phyloP scores from a whole-genome alignment of 2,329 filamentous ascomycete species.

The Pseudogymnoascus sp. region DNA sequence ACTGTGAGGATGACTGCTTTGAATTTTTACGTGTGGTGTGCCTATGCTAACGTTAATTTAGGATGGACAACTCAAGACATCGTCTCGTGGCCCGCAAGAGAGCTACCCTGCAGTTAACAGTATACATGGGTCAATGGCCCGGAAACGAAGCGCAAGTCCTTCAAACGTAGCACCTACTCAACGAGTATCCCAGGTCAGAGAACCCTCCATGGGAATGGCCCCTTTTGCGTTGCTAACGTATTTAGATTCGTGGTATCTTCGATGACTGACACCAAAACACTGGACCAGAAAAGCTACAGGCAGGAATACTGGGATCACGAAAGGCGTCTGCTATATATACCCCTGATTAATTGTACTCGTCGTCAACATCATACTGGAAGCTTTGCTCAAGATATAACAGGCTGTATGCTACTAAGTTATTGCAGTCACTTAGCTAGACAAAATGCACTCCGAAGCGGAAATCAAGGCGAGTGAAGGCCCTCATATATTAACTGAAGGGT shows the following conservation, averaged over 20 bases:
- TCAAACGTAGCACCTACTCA: constrained; percentile 61
- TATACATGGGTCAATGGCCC: constrained; percentile 8
- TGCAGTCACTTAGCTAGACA: neutral
- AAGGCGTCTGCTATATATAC: constrained; percentile 2
- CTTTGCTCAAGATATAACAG: neutral
- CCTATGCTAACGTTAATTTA: constrained; percentile 26
- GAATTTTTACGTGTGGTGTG: constrained; percentile 1
- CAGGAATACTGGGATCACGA: neutral
- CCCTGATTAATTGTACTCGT: neutral
- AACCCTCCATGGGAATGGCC: constrained; percentile 22
- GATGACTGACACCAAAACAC: constrained; percentile 22
- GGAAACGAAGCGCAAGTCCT: constrained; percentile 14
- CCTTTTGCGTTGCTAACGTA: constrained; percentile 16
- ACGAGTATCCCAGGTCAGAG: constrained; percentile 55
- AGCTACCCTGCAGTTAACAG: constrained; percentile 9
- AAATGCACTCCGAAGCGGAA: neutral
- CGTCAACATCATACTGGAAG: neutral
- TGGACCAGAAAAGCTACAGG: neutral
- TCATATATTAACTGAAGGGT: neutral
- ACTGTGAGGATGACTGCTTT: constrained; percentile 37
- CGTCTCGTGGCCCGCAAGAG: constrained; percentile 15
- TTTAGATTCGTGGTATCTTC: constrained; percentile 26
- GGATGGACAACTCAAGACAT: constrained; percentile 21
- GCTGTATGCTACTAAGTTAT: neutral
- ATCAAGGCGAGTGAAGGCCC: neutral